Evolutionary conservation across 192 early-diverging fungal genomes (phyloP), one percentile per base, ranked within the genome.

Genomic region (Polychytrium aggregatum): DNA sequence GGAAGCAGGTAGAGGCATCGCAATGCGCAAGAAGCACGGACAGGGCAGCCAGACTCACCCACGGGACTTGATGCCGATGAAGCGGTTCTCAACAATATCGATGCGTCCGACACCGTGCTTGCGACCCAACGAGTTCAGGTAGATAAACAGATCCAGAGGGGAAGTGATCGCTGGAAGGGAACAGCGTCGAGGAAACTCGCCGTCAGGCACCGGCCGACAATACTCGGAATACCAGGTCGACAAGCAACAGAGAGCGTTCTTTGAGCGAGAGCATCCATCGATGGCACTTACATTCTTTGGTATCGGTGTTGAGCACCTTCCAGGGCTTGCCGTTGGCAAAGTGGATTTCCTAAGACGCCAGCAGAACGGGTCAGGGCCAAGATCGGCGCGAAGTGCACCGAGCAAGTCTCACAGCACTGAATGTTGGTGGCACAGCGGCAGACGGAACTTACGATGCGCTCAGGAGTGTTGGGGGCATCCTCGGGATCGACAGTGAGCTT

Each of bases 11-110:
- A n/a, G n/a, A n/a, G n/a, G n/a, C n/a, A n/a, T n/a, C n/a, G n/a
- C n/a, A 33, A 33, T 33, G 31, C 4, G 31, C 31, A 4, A 11
- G 11, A 11, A 4, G 11, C 31, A 33, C 11, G 31, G 6, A 8
- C 11, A 8, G 31, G 31, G 31, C 31, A 11, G 11, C 31, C 14
- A 44, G n/a, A 37, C 46, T 35, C 44, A 71, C 61, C 94, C 92
- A 34, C 92, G 90, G 45, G 88, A 92, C 78, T 96, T 98, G 78
- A 98, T 89, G 47, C 92, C 92, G 56, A 98, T 92, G 69, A 93
- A 98, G 39, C 95, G 83, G 72, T 92, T 93, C 79, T 96, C 95
- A 50, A 98, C 95, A 72, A 98, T 98, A 65, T 98, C 95, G 53
- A 98, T 82, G 62, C 95, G 87, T 41, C 95, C 95, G 55, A 98